Conservation (phyloP, 495 filamentous ascomycete species). For the Penicillium mononematosum region DNA sequence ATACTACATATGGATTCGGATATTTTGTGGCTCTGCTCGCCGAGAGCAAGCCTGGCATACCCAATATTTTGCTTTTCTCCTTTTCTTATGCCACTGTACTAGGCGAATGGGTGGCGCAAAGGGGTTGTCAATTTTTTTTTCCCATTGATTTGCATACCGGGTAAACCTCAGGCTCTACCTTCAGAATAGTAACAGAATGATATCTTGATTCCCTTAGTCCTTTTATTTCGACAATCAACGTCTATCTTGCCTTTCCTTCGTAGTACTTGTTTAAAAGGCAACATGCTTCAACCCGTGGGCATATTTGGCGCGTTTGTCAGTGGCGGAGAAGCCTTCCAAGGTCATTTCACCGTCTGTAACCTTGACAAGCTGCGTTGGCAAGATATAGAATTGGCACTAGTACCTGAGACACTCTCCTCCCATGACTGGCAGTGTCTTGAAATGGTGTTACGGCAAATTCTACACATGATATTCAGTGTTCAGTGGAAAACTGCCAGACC, state of each 20-base stretch:
- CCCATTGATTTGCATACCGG: conserved; percentile 8
- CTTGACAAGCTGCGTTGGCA: background rate
- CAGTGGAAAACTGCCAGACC: background rate
- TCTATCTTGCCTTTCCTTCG: background rate
- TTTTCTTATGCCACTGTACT: conserved; percentile 1
- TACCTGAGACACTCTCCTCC: background rate
- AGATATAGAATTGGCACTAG: background rate
- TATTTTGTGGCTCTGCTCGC: background rate
- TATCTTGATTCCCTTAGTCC: background rate
- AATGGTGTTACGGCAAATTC: background rate
- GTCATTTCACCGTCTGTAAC: background rate
- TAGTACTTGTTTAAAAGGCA: background rate
- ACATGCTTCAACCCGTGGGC: background rate
- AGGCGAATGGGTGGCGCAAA: conserved; percentile 15
- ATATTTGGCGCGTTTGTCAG: background rate
- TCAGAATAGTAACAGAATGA: conserved; percentile 5
- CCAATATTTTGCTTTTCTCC: background rate
- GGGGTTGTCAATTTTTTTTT: conserved; percentile 6
- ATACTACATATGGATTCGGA: conserved; percentile 2
- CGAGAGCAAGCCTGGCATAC: background rate
- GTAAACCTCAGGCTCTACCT: background rate
- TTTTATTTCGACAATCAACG: background rate
- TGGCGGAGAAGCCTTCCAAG: background rate
- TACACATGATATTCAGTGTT: background rate
- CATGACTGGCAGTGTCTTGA: background rate